Percentiles rank a stretch among this genome's conserved stretches.
Conservation (phyloP, 176 grass and related monocot genomes). For the Hordeum marinum region DNA sequence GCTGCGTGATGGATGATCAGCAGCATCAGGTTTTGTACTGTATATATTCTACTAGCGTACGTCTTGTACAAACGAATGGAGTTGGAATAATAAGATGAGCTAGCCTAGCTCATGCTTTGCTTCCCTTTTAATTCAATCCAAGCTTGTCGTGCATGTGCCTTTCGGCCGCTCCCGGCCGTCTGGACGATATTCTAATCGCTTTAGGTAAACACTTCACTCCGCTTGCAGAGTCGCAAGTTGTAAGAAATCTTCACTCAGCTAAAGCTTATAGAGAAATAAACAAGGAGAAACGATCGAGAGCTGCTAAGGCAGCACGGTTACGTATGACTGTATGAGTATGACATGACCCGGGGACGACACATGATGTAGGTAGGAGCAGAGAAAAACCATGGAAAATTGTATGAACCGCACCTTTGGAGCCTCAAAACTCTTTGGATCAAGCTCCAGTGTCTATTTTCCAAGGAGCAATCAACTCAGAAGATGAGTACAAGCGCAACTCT, state of each 20-base stretch:
- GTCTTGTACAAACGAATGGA: constrained; percentile 21
- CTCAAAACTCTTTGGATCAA: neutral
- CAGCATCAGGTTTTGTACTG: neutral
- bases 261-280: neutral
- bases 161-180: neutral
- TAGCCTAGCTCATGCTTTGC: neutral
- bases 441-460: neutral
- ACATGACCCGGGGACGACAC: neutral
- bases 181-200: neutral
- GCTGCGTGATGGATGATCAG: neutral
- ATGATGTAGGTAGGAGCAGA: neutral
- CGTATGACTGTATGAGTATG: too few relatives aligned
- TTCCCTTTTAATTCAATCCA: neutral
- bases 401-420: neutral
- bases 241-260: neutral
- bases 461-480: neutral
- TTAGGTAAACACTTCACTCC: neutral
- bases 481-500: neutral
- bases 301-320: too few relatives aligned
- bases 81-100: constrained; percentile 15
- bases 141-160: neutral
- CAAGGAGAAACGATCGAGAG: neutral
- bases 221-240: neutral
- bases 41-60: constrained; percentile 26
- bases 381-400: neutral